Base-by-base conservation (phyloP, 495 filamentous ascomycete genomes). In the Arthonia radiata region DNA sequence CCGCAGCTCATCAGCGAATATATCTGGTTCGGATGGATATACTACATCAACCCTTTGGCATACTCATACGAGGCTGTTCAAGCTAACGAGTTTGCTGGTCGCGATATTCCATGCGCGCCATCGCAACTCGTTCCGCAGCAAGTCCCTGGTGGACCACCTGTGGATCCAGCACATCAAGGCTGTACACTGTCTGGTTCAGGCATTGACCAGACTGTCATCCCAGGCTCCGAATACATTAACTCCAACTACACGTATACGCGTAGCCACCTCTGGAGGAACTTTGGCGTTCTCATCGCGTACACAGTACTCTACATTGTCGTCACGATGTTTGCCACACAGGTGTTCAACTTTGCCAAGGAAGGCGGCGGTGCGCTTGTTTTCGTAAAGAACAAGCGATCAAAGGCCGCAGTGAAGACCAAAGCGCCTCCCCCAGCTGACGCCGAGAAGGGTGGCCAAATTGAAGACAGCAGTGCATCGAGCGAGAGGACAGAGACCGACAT, bases 241-340 rank as follows among this genome's bases (percentile, higher is more conserved):
- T 38, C 42, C 1, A 50, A 52, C 4, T 67, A 63, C 35, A 48
- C 58, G 17, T 82, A 79, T 39, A 59, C 51, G 3, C 61, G 66
- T 1, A 37, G 43, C 9, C 58, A 86, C 37, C 43, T 81, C 11
- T 86, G 77, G 77, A 67, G 74, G 11, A 81, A 86, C 41, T 78
- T 74, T 39, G 75, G 70, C 26, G 68, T 81, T 12, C 36, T 80
- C 19, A 57, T 78, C 22, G 71, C 67, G 10, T 79, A 75, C 28
- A 59, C 53, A 0, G 57, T 71, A 7, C 48, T 75, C 2, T 81
- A 79, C 30, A 59, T 82, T 16, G 25, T 68, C 14, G 50, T 81
- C 19, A 78, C 73, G 1, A 52, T 71, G 24, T 26, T 67, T 23
- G 68, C 59, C 6, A 52, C 60, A 11, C 65, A 71, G 29, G 30